These are phyloP conservation scores for Solanum hybrid DNA, from an alignment of 305 asterid species.

Conservation along the genomic window DNA sequence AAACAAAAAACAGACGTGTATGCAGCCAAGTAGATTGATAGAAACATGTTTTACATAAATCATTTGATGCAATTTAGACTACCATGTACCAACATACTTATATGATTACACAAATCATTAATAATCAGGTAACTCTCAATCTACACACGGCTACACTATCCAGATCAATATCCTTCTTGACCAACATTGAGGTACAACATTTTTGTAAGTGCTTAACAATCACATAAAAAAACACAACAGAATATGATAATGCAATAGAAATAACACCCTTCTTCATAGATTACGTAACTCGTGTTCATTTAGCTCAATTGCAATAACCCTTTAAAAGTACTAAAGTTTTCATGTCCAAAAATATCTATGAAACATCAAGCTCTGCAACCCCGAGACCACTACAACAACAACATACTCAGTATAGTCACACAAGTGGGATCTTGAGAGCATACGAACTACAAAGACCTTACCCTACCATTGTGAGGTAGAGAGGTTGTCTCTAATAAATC, in stretches of 20 bases:
- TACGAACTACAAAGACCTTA: background rate
- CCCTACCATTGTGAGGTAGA: background rate
- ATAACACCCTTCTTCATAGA: background rate
- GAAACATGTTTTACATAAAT: too few species aligned
- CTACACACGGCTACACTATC: background rate
- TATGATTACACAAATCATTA: background rate
- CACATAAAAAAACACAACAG: background rate
- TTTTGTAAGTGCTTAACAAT: background rate
- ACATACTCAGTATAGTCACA: too few species aligned
- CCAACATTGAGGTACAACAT: background rate
- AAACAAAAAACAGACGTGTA: too few species aligned
- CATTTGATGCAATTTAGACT: too few species aligned
- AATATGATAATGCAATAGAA: background rate
- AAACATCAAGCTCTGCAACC: background rate
- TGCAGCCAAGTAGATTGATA: too few species aligned
- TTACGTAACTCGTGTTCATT: background rate
- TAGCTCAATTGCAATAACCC: too few species aligned
- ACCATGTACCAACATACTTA: too few species aligned
- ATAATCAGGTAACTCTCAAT: background rate
- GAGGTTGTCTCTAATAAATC: background rate
- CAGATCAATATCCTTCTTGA: background rate
- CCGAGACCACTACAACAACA: background rate
- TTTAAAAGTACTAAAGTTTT: too few species aligned
- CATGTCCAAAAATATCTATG: too few species aligned
- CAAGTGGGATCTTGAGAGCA: background rate